These are phyloP conservation scores for Malassezia nana DNA, from an alignment of 1,284 basidiomycete species.

Conservation along the genomic window DNA sequence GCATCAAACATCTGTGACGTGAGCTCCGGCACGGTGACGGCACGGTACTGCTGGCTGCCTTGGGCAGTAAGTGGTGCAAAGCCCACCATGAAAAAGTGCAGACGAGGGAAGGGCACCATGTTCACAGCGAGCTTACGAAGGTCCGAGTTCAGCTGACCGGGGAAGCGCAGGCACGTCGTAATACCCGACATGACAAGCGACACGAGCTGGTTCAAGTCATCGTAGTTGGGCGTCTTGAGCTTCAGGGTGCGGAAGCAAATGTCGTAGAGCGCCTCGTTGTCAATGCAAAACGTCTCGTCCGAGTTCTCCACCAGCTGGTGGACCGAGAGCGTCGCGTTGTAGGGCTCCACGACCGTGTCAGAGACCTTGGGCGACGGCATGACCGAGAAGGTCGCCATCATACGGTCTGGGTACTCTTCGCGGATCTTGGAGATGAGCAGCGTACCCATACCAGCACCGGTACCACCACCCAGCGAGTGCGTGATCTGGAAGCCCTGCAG, in stretches of 20 bases:
- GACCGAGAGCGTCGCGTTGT: conserved; percentile 58
- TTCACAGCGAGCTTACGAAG: conserved; percentile 93
- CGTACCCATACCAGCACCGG: conserved; percentile 59
- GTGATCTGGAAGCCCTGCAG: conserved; percentile 58
- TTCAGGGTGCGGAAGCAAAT: conserved; percentile 96
- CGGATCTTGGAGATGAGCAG: conserved; percentile 58
- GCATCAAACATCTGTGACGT: conserved; percentile 97
- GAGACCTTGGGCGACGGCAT: conserved; percentile 58
- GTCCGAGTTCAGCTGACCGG: conserved; percentile 96
- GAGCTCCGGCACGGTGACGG: conserved; percentile 87
- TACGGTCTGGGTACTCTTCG: conserved; percentile 58
- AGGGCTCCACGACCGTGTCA: conserved; percentile 58
- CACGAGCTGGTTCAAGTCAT: conserved; percentile 92
- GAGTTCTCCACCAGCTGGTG: conserved; percentile 60
- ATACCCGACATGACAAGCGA: conserved; percentile 97
- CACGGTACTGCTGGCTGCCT: conserved; percentile 80
- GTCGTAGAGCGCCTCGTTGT: conserved; percentile 87
- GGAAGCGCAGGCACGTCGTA: conserved; percentile 87
- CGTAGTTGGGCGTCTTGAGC: conserved; percentile 83
- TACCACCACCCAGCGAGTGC: conserved; percentile 59
- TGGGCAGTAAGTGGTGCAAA: conserved; percentile 89
- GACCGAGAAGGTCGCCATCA: conserved; percentile 60
- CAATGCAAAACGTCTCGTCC: conserved; percentile 61
- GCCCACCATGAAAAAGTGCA: conserved; percentile 98
- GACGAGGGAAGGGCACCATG: conserved; percentile 93